A percentile compares a stretch with the other conserved stretches of the same genome.
Evolutionary conservation across 805 yeast species (phyloP).

Genomic region (Saturnispora diversa): DNA sequence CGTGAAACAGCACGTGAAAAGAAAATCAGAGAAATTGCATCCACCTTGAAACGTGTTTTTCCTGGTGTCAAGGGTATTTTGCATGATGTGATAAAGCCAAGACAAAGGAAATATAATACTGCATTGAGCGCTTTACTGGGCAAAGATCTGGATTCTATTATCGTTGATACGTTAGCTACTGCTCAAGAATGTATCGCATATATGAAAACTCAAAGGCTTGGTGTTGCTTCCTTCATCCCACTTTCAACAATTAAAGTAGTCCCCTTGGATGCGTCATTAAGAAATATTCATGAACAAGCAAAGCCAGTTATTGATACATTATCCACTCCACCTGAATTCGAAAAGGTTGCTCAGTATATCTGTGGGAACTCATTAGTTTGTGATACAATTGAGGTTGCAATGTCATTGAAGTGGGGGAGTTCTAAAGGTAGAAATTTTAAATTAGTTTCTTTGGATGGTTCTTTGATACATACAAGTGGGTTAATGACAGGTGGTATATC

Average conservation of each 20-base stretch:
- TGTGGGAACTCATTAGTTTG: constrained; percentile 76
- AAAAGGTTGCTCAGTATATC: constrained; percentile 70
- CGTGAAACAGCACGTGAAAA: constrained; percentile 69
- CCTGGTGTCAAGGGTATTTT: constrained; percentile 84
- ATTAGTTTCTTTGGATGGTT: constrained; percentile 75
- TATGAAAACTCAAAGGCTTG: constrained; percentile 77
- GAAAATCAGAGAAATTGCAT: constrained; percentile 63
- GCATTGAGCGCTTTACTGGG: constrained; percentile 79
- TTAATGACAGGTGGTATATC: constrained; percentile 86
- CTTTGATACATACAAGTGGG: constrained; percentile 76
- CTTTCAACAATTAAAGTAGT: constrained; percentile 62
- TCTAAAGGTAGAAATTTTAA: constrained; percentile 44
- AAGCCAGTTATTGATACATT: constrained; percentile 70
- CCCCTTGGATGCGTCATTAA: constrained; percentile 44
- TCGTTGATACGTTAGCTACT: constrained; percentile 69
- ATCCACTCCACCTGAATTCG: constrained; percentile 57
- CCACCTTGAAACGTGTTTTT: constrained; percentile 58
- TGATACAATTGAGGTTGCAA: constrained; percentile 62
- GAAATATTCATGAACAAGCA: constrained; percentile 46
- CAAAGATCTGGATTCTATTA: constrained; percentile 66
- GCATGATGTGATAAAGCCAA: constrained; percentile 71
- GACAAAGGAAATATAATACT: constrained; percentile 57
- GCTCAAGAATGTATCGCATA: constrained; percentile 72
- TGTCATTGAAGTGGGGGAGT: constrained; percentile 57
- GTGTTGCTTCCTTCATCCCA: constrained; percentile 83